Conservation (phyloP, 1,284 basidiomycete genomes). For the Kwoniella shivajii region DNA sequence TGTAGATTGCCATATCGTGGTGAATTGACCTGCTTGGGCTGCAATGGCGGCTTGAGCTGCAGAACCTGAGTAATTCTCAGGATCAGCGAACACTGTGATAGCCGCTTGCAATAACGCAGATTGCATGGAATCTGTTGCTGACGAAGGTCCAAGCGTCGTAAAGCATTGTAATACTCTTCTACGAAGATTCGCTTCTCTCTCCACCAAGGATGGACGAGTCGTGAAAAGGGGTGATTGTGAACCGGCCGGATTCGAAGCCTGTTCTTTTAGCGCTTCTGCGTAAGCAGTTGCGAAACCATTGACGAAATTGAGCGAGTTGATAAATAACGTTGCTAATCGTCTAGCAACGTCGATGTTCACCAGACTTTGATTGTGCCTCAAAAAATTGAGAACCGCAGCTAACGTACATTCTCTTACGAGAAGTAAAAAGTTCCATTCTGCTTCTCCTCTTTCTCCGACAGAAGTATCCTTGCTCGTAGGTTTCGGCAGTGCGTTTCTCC, state of each 20-base stretch:
- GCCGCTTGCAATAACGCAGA: slow-evolving; percentile 77
- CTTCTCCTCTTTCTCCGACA: slow-evolving; percentile 65
- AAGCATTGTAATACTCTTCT: slow-evolving; percentile 90
- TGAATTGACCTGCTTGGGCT: slow-evolving; percentile 80
- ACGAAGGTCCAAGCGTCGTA: slow-evolving; percentile 72
- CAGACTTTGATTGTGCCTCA: slow-evolving; percentile 75
- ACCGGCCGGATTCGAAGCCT: slow-evolving; percentile 43
- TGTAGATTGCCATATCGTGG: slow-evolving; percentile 78
- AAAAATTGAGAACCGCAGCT: slow-evolving; percentile 83
- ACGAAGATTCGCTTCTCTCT: slow-evolving; percentile 80
- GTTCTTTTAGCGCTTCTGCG: slow-evolving; percentile 52
- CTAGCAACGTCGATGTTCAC: slow-evolving; percentile 90
- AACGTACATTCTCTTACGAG: slow-evolving; percentile 90
- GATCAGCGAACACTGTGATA: slow-evolving; percentile 82
- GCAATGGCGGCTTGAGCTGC: slow-evolving; percentile 91
- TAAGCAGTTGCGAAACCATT: slow-evolving; percentile 61
- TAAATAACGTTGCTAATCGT: slow-evolving; percentile 79
- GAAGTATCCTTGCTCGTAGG: slow-evolving; percentile 81
- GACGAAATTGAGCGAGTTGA: slow-evolving; percentile 87
- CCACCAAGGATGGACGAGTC: slow-evolving; percentile 67
- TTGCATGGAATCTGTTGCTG: slow-evolving; percentile 80
- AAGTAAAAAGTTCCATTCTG: slow-evolving; percentile 90
- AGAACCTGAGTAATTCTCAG: slow-evolving; percentile 67
- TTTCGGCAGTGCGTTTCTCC: slow-evolving; percentile 96
- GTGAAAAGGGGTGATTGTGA: slow-evolving; percentile 51